Evolutionary conservation across 371 early-diverging fungal genomes (phyloP).

Genomic region (Conidiobolus incongruus): DNA sequence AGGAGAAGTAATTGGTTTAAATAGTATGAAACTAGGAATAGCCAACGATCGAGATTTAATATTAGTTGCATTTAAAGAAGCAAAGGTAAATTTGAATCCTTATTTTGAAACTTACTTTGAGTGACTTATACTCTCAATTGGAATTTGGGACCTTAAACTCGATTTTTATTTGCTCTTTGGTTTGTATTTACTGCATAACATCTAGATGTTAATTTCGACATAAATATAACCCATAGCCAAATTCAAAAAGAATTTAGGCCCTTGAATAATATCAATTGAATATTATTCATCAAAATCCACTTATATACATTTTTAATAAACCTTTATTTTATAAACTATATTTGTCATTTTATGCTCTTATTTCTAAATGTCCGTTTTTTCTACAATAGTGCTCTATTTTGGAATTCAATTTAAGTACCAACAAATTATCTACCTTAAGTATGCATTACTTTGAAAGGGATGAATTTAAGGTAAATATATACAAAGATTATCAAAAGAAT

Average conservation of each 20-base stretch:
- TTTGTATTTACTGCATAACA: too few relatives aligned
- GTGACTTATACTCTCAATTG: too few relatives aligned
- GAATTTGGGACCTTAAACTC: too few relatives aligned
- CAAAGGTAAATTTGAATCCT: constrained; percentile 40
- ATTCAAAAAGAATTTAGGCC: too few relatives aligned
- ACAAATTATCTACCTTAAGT: constrained; percentile 70
- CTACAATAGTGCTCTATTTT: constrained; percentile 60
- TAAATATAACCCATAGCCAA: too few relatives aligned
- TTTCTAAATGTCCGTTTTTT: neutral
- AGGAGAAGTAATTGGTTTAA: too few relatives aligned
- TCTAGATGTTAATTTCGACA: too few relatives aligned
- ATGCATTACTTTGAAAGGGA: constrained; percentile 93
- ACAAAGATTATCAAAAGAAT: constrained; percentile 8
- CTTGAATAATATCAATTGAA: too few relatives aligned
- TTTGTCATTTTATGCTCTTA: neutral
- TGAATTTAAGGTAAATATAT: constrained; percentile 39
- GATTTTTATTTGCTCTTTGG: too few relatives aligned
- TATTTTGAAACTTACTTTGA: neutral
- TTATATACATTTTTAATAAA: too few relatives aligned
- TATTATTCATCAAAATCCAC: too few relatives aligned
- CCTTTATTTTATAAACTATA: neutral
- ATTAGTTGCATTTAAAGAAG: constrained; percentile 71
- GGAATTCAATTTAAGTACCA: constrained; percentile 54
- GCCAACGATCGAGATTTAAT: constrained; percentile 28
- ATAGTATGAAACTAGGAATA: too few relatives aligned